Evolutionary conservation across 1,139 yeast genomes (phyloP).

Genomic region (Scheffersomyces segobiensis): DNA sequence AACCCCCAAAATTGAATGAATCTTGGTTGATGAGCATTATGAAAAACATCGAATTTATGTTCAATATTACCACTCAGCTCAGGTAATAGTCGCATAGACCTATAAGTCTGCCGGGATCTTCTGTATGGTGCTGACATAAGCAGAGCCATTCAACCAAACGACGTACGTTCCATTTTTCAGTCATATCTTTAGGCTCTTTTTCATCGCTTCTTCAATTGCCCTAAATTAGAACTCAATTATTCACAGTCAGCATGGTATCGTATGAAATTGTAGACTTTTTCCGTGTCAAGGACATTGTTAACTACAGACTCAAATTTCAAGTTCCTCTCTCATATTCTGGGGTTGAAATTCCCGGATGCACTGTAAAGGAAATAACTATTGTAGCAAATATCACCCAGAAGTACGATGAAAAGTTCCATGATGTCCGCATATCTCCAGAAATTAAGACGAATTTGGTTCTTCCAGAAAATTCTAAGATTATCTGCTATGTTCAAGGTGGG

Average conservation of each 20-base stretch:
- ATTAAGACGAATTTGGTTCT: conserved; percentile 12
- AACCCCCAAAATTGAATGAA: neutral
- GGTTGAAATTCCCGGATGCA: conserved; percentile 1
- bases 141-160: neutral
- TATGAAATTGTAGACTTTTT: conserved; percentile 25
- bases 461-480: conserved; percentile 31
- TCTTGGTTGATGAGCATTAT: neutral
- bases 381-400: conserved; percentile 39
- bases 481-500: conserved; percentile 57
- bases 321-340: conserved; percentile 30
- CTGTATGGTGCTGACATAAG: neutral
- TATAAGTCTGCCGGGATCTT: no score
- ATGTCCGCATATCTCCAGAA: neutral
- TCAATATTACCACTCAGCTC: neutral
- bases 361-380: conserved; percentile 22
- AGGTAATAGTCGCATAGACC: neutral
- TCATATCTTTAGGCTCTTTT: neutral
- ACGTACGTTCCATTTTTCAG: neutral
- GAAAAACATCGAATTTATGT: neutral
- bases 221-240: neutral
- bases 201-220: neutral
- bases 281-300: conserved; percentile 22
- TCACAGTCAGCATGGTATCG: neutral
- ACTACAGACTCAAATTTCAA: conserved; percentile 9
- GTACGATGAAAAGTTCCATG: conserved; percentile 20